Percentiles rank a stretch among this genome's conserved stretches.
Evolutionary conservation across 257 asterid genomes (phyloP).

Genomic region (Solanum chiquidenum): DNA sequence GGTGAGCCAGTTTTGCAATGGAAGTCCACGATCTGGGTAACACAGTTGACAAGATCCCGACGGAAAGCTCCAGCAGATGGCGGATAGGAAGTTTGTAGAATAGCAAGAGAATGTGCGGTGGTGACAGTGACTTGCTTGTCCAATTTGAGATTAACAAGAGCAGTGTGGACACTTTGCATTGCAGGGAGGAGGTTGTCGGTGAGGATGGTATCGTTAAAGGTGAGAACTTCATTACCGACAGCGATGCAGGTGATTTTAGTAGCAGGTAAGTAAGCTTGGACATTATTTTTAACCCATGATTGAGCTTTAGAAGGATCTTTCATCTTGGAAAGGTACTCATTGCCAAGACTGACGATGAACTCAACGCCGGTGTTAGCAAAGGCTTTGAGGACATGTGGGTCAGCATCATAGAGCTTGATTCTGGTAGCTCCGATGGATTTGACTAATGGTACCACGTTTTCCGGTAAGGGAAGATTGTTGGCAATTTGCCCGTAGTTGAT

Average conservation of each 20-base stretch:
- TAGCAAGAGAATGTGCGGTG: constrained; percentile 66
- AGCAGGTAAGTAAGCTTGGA: constrained; percentile 47
- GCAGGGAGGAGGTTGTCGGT: constrained; percentile 61
- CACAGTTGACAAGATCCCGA: constrained; percentile 26
- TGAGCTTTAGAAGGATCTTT: constrained; percentile 48
- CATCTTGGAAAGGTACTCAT: constrained; percentile 42
- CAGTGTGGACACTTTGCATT: constrained; percentile 54
- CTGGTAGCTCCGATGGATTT: constrained; percentile 62
- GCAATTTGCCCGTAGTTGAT: constrained; percentile 87
- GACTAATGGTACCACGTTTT: constrained; percentile 47
- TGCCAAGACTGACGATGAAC: constrained; percentile 61
- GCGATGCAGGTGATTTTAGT: constrained; percentile 67
- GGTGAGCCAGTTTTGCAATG: constrained; percentile 58
- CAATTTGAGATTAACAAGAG: constrained; percentile 47
- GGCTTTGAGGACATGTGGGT: constrained; percentile 57
- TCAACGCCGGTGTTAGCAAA: constrained; percentile 74
- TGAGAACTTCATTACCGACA: constrained; percentile 75
- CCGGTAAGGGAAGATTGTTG: constrained; percentile 71
- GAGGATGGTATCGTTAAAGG: constrained; percentile 46
- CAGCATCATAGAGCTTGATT: constrained; percentile 81
- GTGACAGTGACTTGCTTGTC: constrained; percentile 54
- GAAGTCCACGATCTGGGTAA: constrained; percentile 50
- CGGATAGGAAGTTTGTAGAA: constrained; percentile 64
- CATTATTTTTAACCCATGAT: constrained; percentile 60
- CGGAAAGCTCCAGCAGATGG: constrained; percentile 76